A percentile compares a stretch with the other conserved stretches of the same genome.
Evolutionary conservation across 768 basidiomycete species (phyloP).

Genomic region (Suillus weaverae): DNA sequence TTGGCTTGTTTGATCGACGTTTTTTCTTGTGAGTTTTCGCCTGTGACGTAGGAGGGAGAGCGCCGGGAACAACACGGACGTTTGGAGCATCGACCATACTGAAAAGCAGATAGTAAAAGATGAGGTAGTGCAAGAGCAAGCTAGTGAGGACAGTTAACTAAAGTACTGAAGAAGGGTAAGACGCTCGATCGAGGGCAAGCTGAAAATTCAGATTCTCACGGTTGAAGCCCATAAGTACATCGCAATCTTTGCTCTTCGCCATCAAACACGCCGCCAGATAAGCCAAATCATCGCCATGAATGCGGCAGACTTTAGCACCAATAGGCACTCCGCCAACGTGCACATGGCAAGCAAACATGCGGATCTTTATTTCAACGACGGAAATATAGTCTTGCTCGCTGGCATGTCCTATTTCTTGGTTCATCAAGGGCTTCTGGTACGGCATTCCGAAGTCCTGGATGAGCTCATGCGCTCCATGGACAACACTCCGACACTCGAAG

Average conservation of each 20-base stretch:
- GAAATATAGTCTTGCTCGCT: conserved; percentile 65
- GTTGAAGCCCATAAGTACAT: neutral
- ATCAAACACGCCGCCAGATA: neutral
- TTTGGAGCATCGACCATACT: conserved; percentile 38
- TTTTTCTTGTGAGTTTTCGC: conserved; percentile 71
- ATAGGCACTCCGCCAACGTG: conserved; percentile 31
- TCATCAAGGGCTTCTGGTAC: conserved; percentile 62
- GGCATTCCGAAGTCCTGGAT: conserved; percentile 57
- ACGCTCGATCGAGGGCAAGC: conserved; percentile 3
- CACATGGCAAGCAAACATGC: conserved; percentile 42
- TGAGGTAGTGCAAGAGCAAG: conserved; percentile 7
- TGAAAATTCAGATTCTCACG: conserved; percentile 15
- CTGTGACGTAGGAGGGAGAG: conserved; percentile 58
- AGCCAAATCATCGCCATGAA: conserved; percentile 3
- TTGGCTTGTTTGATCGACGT: conserved; percentile 54
- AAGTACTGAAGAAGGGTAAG: neutral
- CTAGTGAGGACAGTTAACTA: neutral
- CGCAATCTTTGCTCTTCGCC: neutral
- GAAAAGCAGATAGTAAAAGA: conserved; percentile 4
- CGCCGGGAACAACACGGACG: conserved; percentile 72
- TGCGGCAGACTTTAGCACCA: conserved; percentile 47
- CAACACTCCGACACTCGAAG: conserved; percentile 43
- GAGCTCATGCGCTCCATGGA: conserved; percentile 38
- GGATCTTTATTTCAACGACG: conserved; percentile 65
- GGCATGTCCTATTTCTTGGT: conserved; percentile 64